These are phyloP conservation scores for Rhynchosporium graminicola DNA, from an alignment of 2,329 filamentous ascomycete species.

Conservation along the genomic window DNA sequence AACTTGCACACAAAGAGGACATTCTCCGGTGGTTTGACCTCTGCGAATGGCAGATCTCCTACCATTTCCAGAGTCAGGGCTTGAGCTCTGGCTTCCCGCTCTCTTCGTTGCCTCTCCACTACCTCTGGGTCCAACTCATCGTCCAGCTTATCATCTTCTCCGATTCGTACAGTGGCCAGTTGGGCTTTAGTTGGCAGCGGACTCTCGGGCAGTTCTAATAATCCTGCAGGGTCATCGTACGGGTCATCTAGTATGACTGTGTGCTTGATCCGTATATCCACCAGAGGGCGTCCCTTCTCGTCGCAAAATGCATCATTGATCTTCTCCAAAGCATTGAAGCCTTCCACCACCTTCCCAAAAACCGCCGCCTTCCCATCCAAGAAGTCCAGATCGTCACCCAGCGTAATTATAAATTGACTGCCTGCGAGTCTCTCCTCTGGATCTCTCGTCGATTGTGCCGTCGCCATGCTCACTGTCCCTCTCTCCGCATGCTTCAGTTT, in stretches of 20 bases:
- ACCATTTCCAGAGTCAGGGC: conserved; percentile 97
- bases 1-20: conserved; percentile 98
- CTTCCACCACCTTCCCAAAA: conserved; percentile 94
- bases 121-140: conserved; percentile 76
- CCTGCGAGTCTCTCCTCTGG: conserved; percentile 80
- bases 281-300: conserved; percentile 79
- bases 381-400: conserved; percentile 86
- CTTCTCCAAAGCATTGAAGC: conserved; percentile 90
- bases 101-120: conserved; percentile 75
- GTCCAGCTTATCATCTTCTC: conserved; percentile 80
- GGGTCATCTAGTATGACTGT: conserved; percentile 91
- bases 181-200: conserved; percentile 83
- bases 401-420: conserved; percentile 91
- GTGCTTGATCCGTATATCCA: conserved; percentile 93
- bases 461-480: conserved; percentile 98
- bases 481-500: conserved; percentile 87
- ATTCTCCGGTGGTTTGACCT: conserved; percentile 96
- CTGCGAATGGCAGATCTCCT: conserved; percentile 93
- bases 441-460: conserved; percentile 72
- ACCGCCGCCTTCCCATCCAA: conserved; percentile 92
- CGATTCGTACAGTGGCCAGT: conserved; percentile 87
- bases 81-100: conserved; percentile 89
- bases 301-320: conserved; percentile 90
- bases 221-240: conserved; percentile 75
- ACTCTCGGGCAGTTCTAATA: conserved; percentile 76